Base-by-base conservation (phyloP, 1,284 basidiomycete genomes). In the Athelia psychrophila region DNA sequence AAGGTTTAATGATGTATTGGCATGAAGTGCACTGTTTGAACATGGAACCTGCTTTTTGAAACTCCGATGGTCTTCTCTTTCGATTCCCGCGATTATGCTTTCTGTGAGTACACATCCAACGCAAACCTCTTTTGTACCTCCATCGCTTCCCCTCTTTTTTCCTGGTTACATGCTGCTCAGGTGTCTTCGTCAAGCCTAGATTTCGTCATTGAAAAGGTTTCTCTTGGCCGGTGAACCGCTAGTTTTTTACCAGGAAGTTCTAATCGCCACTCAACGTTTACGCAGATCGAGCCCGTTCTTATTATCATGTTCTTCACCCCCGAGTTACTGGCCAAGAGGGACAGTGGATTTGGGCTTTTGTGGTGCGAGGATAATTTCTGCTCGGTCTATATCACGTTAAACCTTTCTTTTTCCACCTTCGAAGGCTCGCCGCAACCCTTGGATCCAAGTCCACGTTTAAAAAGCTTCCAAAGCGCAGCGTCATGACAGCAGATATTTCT, bases 381-480 rank as follows among this genome's bases (percentile, higher is more conserved):
- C n/a, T 22, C 13, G 46, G 24, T 25, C 10, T 8, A 19, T 53
- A 23, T n/a, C 44, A 25, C 20, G 32, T 50, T 48, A 13, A 23
- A 32, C 19, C 12, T 20, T 30, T n/a, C 3, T 3, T 10, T 5
- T 27, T 46, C 42, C 30, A 3, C 27, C n/a, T n/a, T n/a, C n/a
- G n/a, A n/a, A 95, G 92, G 92, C 83, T 95, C 45, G 91, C 91
- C 30, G 92, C 92, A 3, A 95, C 92, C 1, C 75, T 95, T 18
- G 93, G 92, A 25, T 85, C 91, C 4, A 88, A 87, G 68, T 90
- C 88, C 15, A 80, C 83, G n/a, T 88, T 91, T 71, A 89, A 81
- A 61, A 92, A 87, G 61, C 73, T 95, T 6, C 86, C 90, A 9
- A 86, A 83, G 64, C 84, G 86, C 56, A 89, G 88, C 49, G 86